Evolutionary conservation across 2,329 filamentous ascomycete genomes (phyloP).

Genomic region (Decorospora gaudefroyi): DNA sequence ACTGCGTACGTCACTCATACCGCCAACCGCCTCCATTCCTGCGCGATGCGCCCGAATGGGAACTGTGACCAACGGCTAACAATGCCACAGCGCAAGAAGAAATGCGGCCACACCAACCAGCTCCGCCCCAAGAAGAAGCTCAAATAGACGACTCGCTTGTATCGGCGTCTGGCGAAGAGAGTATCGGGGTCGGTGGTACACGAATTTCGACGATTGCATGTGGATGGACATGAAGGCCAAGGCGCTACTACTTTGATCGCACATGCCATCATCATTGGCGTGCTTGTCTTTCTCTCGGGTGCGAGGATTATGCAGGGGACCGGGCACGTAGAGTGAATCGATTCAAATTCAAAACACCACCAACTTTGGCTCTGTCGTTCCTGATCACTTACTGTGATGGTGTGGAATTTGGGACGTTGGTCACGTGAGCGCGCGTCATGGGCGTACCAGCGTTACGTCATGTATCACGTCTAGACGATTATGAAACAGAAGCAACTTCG

Average conservation of each 20-base stretch:
- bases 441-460: not conserved
- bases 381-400: not conserved
- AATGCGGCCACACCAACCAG: slow-evolving; percentile 99
- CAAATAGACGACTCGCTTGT: slow-evolving; percentile 67
- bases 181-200: slow-evolving; percentile 30
- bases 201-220: slow-evolving; percentile 41
- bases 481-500: too few relatives aligned
- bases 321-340: slow-evolving; percentile 45
- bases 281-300: slow-evolving; percentile 35
- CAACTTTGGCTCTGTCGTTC: slow-evolving; percentile 10
- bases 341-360: slow-evolving; percentile 34
- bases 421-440: slow-evolving; percentile 12
- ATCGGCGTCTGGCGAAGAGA: slow-evolving; percentile 43
- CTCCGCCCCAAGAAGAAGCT: slow-evolving; percentile 99
- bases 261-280: slow-evolving; percentile 33
- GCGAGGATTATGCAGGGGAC: slow-evolving; percentile 31
- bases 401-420: too few relatives aligned
- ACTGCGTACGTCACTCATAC: slow-evolving; percentile 65
- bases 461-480: too few relatives aligned
- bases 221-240: slow-evolving; percentile 36
- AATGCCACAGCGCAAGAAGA: slow-evolving; percentile 70
- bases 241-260: slow-evolving; percentile 27
- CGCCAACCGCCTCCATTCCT: not conserved
- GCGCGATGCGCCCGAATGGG: not conserved
- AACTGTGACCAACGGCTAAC: slow-evolving; percentile 28